Percentiles rank a stretch among this genome's conserved stretches.
These are phyloP conservation scores for Macadamia integrifolia DNA, from an alignment of 164 flowering plant species.

Conservation along the genomic window DNA sequence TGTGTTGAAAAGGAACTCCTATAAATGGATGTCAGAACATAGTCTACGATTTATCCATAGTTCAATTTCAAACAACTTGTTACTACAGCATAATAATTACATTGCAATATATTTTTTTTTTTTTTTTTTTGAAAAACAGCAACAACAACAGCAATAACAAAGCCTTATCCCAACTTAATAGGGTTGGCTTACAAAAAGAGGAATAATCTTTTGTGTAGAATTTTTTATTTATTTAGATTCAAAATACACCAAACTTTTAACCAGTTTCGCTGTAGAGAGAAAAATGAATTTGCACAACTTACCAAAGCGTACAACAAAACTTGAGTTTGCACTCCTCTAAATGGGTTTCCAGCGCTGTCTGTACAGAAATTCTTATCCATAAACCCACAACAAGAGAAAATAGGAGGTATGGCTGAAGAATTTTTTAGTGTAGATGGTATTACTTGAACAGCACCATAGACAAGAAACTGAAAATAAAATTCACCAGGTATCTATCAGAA, in stretches of 20 bases:
- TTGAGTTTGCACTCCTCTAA: conserved; percentile 63
- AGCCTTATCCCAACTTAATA: too few relatives aligned
- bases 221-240: background rate
- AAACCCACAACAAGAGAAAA: conserved; percentile 58
- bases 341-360: conserved; percentile 73
- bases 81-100: too few relatives aligned
- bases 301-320: conserved; percentile 70
- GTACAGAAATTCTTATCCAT: conserved; percentile 73
- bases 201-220: too few relatives aligned
- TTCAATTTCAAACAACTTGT: too few relatives aligned
- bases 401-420: conserved; percentile 55
- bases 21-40: too few relatives aligned
- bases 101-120: too few relatives aligned
- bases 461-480: conserved; percentile 59
- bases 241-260: background rate
- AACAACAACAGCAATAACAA: too few relatives aligned
- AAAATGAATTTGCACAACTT: conserved; percentile 17
- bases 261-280: background rate
- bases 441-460: conserved; percentile 84
- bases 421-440: conserved; percentile 55
- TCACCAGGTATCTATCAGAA: background rate
- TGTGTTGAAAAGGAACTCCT: too few relatives aligned
- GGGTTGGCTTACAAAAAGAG: too few relatives aligned
- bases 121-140: too few relatives aligned
- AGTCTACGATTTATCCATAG: too few relatives aligned